Conservation (phyloP, 805 yeast species). For the Lipomyces anomalus region DNA sequence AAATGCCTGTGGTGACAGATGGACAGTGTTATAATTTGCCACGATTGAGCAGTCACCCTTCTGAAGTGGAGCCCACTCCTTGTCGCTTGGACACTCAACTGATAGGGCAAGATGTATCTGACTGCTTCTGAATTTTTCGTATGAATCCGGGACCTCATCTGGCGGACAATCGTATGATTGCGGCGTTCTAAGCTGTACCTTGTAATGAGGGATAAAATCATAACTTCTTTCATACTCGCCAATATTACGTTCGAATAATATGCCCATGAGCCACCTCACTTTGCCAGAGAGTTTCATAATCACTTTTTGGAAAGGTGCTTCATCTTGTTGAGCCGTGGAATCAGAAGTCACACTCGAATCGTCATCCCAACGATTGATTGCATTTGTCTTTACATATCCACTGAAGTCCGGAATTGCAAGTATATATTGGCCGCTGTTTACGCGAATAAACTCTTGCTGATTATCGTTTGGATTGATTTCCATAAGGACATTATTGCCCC, state of each 20-base stretch:
- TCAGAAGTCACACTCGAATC: conserved; percentile 10
- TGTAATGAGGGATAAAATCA: conserved; percentile 57
- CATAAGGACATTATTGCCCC: conserved; percentile 57
- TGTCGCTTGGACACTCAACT: conserved; percentile 39
- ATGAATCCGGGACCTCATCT: conserved; percentile 63
- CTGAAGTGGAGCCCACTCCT: conserved; percentile 24
- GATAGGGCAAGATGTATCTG: conserved; percentile 68
- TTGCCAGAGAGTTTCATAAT: conserved; percentile 58
- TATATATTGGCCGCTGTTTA: conserved; percentile 54
- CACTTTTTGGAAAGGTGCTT: conserved; percentile 38
- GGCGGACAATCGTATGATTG: conserved; percentile 39
- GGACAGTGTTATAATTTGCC: conserved; percentile 57
- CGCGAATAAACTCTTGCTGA: conserved; percentile 60
- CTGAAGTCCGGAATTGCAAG: conserved; percentile 69
- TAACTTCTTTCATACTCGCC: conserved; percentile 41
- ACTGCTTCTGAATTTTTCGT: conserved; percentile 70
- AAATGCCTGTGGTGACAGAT: conserved; percentile 66
- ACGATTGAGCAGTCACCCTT: conserved; percentile 10
- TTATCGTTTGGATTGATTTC: conserved; percentile 60
- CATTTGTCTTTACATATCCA: conserved; percentile 39
- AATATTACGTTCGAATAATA: conserved; percentile 61
- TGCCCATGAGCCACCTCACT: conserved; percentile 74
- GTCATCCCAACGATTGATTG: conserved; percentile 8
- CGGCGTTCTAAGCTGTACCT: conserved; percentile 57
- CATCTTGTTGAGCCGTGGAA: conserved; percentile 24